Conservation (phyloP, 2,329 filamentous ascomycete species). For the Pestalotiopsis fici region DNA sequence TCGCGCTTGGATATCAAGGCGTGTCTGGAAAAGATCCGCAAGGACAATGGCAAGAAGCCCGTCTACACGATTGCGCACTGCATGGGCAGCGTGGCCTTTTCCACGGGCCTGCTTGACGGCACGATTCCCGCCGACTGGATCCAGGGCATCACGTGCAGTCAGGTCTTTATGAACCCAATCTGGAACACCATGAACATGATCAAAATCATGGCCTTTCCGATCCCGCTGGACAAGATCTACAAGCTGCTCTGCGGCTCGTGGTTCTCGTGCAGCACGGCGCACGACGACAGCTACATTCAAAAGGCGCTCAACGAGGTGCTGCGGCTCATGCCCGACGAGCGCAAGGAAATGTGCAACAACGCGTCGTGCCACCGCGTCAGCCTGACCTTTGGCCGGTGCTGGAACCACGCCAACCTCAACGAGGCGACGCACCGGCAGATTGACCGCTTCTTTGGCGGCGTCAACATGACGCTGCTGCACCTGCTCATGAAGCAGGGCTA, state of each 20-base stretch:
- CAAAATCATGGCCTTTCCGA: conserved; percentile 51
- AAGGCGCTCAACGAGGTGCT: conserved; percentile 54
- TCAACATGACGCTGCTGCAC: conserved; percentile 58
- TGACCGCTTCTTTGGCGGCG: conserved; percentile 62
- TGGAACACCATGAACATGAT: conserved; percentile 58
- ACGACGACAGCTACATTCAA: conserved; percentile 50
- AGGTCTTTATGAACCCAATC: conserved; percentile 65
- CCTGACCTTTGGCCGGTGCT: conserved; percentile 63
- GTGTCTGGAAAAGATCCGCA: conserved; percentile 53
- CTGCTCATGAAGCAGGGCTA: conserved; percentile 59
- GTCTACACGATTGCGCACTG: conserved; percentile 64
- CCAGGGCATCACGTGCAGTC: conserved; percentile 57
- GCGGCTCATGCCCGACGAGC: conserved; percentile 56
- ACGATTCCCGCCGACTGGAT: conserved; percentile 60
- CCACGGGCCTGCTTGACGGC: conserved; percentile 61
- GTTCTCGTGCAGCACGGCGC: conserved; percentile 53
- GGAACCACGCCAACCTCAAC: conserved; percentile 67
- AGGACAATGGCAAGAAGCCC: conserved; percentile 31
- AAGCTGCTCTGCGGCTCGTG: conserved; percentile 48
- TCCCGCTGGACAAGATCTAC: conserved; percentile 53
- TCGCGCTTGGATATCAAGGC: conserved; percentile 60
- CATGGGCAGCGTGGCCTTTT: conserved; percentile 62
- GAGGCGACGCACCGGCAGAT: conserved; percentile 65
- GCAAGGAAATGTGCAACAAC: conserved; percentile 61
- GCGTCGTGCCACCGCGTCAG: conserved; percentile 61